A percentile compares a stretch with the other conserved stretches of the same genome.
Conservation (phyloP, 805 yeast species). For the Suhomyces canberraensis region DNA sequence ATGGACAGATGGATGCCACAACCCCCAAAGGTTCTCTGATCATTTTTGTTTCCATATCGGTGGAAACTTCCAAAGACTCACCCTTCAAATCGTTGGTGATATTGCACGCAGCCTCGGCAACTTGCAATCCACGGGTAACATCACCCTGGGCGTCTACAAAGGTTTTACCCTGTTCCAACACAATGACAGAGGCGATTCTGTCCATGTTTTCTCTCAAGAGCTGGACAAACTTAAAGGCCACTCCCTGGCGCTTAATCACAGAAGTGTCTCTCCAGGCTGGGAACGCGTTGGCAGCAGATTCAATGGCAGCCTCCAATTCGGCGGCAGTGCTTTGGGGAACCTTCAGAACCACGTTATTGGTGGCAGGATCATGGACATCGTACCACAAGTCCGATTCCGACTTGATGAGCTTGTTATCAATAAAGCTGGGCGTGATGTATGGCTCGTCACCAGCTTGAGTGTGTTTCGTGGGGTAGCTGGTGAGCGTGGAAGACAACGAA, state of each 20-base stretch:
- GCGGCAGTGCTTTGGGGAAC: slow-evolving; percentile 71
- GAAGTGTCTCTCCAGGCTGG: slow-evolving; percentile 50
- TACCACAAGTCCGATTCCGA: slow-evolving; percentile 56
- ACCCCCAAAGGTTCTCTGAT: slow-evolving; percentile 74
- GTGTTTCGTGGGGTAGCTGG: slow-evolving; percentile 42
- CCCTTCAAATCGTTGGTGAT: slow-evolving; percentile 65
- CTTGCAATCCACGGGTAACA: slow-evolving; percentile 73
- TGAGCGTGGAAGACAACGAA: slow-evolving; percentile 30
- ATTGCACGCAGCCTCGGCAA: slow-evolving; percentile 71
- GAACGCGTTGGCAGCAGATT: slow-evolving; percentile 63
- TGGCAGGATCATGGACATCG: slow-evolving; percentile 74
- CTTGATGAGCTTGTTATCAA: slow-evolving; percentile 49
- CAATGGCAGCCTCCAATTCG: slow-evolving; percentile 65
- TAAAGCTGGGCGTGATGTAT: slow-evolving; percentile 49
- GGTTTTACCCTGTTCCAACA: slow-evolving; percentile 61
- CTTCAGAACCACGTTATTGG: slow-evolving; percentile 58
- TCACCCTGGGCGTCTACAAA: slow-evolving; percentile 71
- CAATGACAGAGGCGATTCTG: slow-evolving; percentile 56
- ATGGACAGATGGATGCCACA: slow-evolving; percentile 74
- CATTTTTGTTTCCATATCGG: slow-evolving; percentile 76
- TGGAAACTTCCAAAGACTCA: slow-evolving; percentile 60
- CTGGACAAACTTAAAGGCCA: slow-evolving; percentile 65
- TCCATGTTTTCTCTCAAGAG: slow-evolving; percentile 65
- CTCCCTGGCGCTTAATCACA: slow-evolving; percentile 68
- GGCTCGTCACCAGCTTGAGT: slow-evolving; percentile 34